phyloP scores from a whole-genome alignment of 1,284 basidiomycete genomes.

The Sphagnurus paluster region DNA sequence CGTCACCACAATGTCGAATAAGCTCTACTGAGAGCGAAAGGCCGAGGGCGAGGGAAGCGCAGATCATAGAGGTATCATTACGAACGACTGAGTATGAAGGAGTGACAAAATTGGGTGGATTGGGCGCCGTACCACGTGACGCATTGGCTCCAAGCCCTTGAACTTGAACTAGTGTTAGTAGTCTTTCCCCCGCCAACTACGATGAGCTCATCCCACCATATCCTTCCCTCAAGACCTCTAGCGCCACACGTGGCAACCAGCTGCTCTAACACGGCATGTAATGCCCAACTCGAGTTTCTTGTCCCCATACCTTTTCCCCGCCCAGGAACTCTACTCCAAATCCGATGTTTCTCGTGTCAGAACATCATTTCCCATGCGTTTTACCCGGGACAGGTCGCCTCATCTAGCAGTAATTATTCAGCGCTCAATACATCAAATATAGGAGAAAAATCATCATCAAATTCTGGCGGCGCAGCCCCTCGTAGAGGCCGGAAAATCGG shows the following conservation, averaged over 20 bases:
- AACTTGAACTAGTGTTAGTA: too few species aligned
- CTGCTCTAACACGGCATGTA: conserved; percentile 68
- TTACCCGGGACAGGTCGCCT: conserved; percentile 60
- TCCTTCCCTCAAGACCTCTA: conserved; percentile 60
- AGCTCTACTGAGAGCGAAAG: too few species aligned
- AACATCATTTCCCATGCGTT: conserved; percentile 59
- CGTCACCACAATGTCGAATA: too few species aligned
- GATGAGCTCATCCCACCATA: conserved; percentile 26
- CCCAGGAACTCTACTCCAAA: conserved; percentile 61
- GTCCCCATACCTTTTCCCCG: conserved; percentile 67
- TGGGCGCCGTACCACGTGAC: conserved; percentile 8
- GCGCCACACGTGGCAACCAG: conserved; percentile 63
- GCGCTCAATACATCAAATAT: conserved; percentile 11
- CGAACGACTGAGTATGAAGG: too few species aligned
- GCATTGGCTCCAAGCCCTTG: conserved; percentile 2
- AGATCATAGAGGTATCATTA: too few species aligned
- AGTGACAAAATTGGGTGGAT: too few species aligned
- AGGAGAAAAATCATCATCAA: conserved; percentile 19
- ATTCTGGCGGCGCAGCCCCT: conserved; percentile 21
- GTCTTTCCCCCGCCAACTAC: neutral
- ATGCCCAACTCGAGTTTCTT: conserved; percentile 69
- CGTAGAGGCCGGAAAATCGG: conserved; percentile 70
- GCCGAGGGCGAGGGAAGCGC: too few species aligned
- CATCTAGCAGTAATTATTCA: conserved; percentile 21
- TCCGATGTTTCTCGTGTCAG: conserved; percentile 73